A percentile compares a stretch with the other conserved stretches of the same genome.
These are phyloP conservation scores for Zasmidium cellare DNA, from an alignment of 2,329 filamentous ascomycete genomes.

Conservation along the genomic window DNA sequence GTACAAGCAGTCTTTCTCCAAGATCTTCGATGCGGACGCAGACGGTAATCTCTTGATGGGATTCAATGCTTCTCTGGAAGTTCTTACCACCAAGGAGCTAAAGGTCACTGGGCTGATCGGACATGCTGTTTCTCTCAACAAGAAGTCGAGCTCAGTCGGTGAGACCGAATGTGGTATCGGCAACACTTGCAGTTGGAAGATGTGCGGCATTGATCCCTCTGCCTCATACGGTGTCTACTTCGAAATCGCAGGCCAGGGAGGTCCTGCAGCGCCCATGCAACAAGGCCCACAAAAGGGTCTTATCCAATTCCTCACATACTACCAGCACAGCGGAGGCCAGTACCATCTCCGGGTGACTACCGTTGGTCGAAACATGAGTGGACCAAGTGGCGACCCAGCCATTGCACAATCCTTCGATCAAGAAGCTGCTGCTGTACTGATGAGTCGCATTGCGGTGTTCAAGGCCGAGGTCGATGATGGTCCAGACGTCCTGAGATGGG, in stretches of 20 bases:
- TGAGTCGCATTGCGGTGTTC: constrained; percentile 99
- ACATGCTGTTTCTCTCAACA: constrained; percentile 94
- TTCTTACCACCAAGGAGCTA: constrained; percentile 94
- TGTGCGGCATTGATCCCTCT: constrained; percentile 95
- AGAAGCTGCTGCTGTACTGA: constrained; percentile 93
- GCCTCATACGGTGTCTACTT: constrained; percentile 97
- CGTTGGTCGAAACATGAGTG: constrained; percentile 84
- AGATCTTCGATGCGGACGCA: constrained; percentile 94
- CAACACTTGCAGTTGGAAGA: constrained; percentile 99
- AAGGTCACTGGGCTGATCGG: constrained; percentile 98
- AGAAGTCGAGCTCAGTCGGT: constrained; percentile 94
- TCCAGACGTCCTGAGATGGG: constrained; percentile 96
- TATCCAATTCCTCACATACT: constrained; percentile 98
- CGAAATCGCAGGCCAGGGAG: constrained; percentile 92
- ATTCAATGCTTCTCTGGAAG: constrained; percentile 94
- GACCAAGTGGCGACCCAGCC: constrained; percentile 89
- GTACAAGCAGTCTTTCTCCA: constrained; percentile 98
- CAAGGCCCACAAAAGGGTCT: constrained; percentile 88
- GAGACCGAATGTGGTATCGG: constrained; percentile 98
- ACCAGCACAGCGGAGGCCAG: constrained; percentile 94
- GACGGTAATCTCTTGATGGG: constrained; percentile 96
- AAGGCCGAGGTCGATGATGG: constrained; percentile 98
- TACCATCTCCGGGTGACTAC: constrained; percentile 96
- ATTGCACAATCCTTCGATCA: constrained; percentile 98
- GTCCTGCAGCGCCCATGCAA: constrained; percentile 71